Conservation (phyloP, 2,329 filamentous ascomycete species). For the Claviceps sp. region DNA sequence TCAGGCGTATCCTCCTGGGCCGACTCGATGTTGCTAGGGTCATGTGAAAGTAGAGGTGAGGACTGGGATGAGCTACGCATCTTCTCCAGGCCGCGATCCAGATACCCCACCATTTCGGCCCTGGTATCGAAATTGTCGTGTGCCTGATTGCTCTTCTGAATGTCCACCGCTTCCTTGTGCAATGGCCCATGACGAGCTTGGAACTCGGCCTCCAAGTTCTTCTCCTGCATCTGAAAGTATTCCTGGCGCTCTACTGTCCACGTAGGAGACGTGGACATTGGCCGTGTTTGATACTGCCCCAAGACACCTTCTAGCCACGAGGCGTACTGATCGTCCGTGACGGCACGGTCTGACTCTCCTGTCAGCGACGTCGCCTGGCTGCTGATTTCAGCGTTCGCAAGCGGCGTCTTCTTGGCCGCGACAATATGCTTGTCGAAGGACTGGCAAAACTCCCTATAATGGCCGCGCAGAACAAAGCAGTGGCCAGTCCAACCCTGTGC, state of each 20-base stretch:
- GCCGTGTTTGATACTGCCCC: slow-evolving; percentile 26
- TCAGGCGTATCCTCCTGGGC: slow-evolving; percentile 10
- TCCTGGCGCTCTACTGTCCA: slow-evolving; percentile 26
- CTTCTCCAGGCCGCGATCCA: slow-evolving; percentile 32
- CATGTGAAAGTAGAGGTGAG: slow-evolving; percentile 10
- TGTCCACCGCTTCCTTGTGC: slow-evolving; percentile 29
- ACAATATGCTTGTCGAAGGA: slow-evolving; percentile 38
- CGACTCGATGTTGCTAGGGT: slow-evolving; percentile 18
- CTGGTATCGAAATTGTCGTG: slow-evolving; percentile 30
- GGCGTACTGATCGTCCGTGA: slow-evolving; percentile 26
- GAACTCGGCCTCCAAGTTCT: slow-evolving; percentile 36
- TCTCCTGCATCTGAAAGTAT: slow-evolving; percentile 31
- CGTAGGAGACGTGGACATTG: slow-evolving; percentile 23
- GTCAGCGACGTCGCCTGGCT: slow-evolving; percentile 7
- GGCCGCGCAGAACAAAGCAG: slow-evolving; percentile 41
- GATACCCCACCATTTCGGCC: slow-evolving; percentile 33
- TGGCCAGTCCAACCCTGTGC: slow-evolving; percentile 35
- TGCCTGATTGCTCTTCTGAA: slow-evolving; percentile 12
- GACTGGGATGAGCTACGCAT: slow-evolving; percentile 20
- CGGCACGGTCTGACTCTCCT: slow-evolving; percentile 11
- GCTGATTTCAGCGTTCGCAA: slow-evolving; percentile 27
- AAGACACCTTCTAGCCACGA: slow-evolving; percentile 31
- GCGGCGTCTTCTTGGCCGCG: slow-evolving; percentile 27
- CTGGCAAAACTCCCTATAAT: slow-evolving; percentile 40
- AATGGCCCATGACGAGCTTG: slow-evolving; percentile 30